phyloP scores from a whole-genome alignment of 2,329 filamentous ascomycete genomes.

The Arthrobotrys sphaeroides region DNA sequence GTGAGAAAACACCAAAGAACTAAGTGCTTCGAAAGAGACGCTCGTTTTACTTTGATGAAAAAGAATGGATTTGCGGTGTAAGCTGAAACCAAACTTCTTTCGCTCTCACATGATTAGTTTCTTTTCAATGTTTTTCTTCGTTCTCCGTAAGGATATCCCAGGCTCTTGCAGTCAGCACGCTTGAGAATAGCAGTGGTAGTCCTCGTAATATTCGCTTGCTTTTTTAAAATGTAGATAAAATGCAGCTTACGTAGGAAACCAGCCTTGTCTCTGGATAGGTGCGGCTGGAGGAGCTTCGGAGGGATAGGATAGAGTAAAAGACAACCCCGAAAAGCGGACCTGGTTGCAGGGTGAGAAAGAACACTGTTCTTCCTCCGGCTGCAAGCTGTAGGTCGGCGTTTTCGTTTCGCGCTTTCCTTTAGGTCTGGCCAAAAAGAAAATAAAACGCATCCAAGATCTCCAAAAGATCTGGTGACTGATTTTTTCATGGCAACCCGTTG shows the following conservation, averaged over 20 bases:
- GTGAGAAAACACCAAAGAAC: conserved; percentile 25
- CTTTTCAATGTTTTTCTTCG: conserved; percentile 24
- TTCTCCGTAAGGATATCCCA: conserved; percentile 42
- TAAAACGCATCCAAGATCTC: conserved; percentile 14
- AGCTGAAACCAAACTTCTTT: conserved; percentile 40
- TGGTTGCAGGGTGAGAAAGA: conserved; percentile 48
- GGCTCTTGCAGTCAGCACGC: conserved; percentile 32
- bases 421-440: conserved; percentile 39
- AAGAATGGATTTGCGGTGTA: conserved; percentile 4
- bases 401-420: conserved; percentile 24
- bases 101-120: conserved; percentile 11
- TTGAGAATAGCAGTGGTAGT: conserved; percentile 10
- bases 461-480: conserved; percentile 15
- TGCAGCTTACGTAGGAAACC: conserved; percentile 51
- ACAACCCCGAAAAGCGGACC: conserved; percentile 42
- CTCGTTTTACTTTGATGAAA: conserved; percentile 52
- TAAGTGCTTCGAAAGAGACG: conserved; percentile 31
- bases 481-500: conserved; percentile 53
- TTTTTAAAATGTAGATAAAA: conserved; percentile 12
- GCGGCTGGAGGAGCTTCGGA: conserved; percentile 47
- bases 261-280: conserved; percentile 26
- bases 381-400: conserved; percentile 53
- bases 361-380: conserved; percentile 38
- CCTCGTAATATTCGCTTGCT: conserved; percentile 53
- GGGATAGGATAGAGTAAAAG: conserved; percentile 18